phyloP scores from a whole-genome alignment of 2,329 filamentous ascomycete species.

The Mycosphaerella sp. region DNA sequence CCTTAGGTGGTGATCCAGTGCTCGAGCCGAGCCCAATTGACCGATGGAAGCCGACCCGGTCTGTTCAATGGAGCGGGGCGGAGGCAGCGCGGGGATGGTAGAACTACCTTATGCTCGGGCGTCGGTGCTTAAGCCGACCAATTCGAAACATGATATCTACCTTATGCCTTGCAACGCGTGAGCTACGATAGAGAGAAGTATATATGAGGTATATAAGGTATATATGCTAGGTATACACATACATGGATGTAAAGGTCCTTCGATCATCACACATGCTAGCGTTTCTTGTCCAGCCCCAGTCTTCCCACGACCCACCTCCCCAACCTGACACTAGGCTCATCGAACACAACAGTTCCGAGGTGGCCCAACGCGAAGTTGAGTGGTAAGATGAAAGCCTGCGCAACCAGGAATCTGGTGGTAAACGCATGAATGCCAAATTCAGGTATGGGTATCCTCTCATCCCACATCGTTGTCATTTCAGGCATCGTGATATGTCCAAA shows the following conservation, averaged over 20 bases:
- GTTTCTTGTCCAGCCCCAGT: slow-evolving; percentile 15
- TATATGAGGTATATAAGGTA: no score
- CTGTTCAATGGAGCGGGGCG: no score
- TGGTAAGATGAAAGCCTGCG: slow-evolving; percentile 50
- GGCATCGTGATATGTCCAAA: slow-evolving; percentile 33
- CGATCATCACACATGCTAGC: not conserved
- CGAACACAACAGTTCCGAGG: slow-evolving; percentile 52
- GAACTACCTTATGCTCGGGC: no score
- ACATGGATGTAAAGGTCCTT: not conserved
- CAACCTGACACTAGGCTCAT: slow-evolving; percentile 52
- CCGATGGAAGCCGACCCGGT: no score
- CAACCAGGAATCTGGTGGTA: slow-evolving; percentile 53
- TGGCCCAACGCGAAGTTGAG: slow-evolving; percentile 51
- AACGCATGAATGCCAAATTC: slow-evolving; percentile 46
- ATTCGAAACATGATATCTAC: no score
- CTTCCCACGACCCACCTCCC: slow-evolving; percentile 50
- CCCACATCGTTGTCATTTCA: slow-evolving; percentile 15
- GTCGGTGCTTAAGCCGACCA: no score
- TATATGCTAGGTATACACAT: not conserved
- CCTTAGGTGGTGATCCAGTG: no score
- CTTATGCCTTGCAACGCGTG: no score
- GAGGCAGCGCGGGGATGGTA: no score
- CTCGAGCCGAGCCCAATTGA: no score
- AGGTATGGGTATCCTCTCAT: slow-evolving; percentile 38
- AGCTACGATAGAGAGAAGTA: not conserved